A percentile compares a stretch with the other conserved stretches of the same genome.
phyloP scores from a whole-genome alignment of 129 eudicot genomes.

The Centrapalus pauciflorus region DNA sequence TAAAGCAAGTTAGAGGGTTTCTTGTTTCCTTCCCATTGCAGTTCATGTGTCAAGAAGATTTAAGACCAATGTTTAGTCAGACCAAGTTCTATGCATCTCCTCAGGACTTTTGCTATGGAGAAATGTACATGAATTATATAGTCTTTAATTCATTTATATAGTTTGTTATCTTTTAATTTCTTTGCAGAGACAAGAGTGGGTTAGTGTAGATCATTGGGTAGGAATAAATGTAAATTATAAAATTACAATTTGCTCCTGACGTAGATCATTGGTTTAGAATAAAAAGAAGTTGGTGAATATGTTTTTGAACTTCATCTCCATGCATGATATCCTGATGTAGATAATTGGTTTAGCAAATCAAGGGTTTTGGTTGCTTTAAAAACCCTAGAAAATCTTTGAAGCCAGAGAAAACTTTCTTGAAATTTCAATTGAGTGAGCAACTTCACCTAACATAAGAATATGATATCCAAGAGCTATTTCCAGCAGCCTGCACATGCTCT shows the following conservation, averaged over 20 bases:
- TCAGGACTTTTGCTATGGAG: constrained; percentile 60
- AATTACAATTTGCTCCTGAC: not conserved
- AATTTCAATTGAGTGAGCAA: too few species aligned
- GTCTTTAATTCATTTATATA: constrained; percentile 3
- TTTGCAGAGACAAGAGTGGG: constrained; percentile 13
- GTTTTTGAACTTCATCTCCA: not conserved
- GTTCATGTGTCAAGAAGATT: constrained; percentile 81
- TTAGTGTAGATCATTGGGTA: constrained; percentile 18
- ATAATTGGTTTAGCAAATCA: too few species aligned
- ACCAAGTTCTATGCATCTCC: constrained; percentile 83
- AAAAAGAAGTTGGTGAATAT: constrained; percentile 1
- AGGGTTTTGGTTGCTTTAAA: too few species aligned
- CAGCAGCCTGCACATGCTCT: too few species aligned
- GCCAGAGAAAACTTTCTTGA: too few species aligned
- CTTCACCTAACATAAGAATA: too few species aligned
- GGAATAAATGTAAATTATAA: constrained; percentile 25
- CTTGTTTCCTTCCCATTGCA: constrained; percentile 86
- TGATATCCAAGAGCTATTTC: too few species aligned
- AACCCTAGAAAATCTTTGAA: too few species aligned
- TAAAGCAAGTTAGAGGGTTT: constrained; percentile 59
- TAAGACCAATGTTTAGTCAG: constrained; percentile 86
- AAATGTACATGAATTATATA: constrained; percentile 13
- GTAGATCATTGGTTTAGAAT: constrained; percentile 19
- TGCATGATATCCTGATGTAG: too few species aligned
- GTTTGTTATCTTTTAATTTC: not conserved